These are phyloP conservation scores for Amniculicola lignicola DNA, from an alignment of 495 filamentous ascomycete genomes.

Conservation along the genomic window DNA sequence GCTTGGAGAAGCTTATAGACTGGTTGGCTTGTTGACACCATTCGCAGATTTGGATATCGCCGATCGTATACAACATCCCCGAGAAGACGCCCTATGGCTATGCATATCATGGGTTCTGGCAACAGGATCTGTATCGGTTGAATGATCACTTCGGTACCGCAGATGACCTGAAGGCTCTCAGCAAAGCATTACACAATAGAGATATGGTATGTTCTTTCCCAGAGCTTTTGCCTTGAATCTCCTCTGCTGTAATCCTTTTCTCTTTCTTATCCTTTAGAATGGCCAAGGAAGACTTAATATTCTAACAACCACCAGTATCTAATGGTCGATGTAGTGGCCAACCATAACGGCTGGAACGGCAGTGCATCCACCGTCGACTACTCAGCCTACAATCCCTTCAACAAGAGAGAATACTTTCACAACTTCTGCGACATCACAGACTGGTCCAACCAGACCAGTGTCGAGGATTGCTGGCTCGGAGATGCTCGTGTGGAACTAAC, in stretches of 20 bases:
- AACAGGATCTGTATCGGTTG: conserved; percentile 61
- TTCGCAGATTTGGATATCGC: conserved; percentile 69
- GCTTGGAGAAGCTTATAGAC: no score
- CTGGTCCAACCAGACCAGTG: conserved; percentile 51
- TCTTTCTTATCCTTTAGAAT: no score
- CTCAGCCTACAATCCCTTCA: conserved; percentile 62
- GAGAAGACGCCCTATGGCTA: conserved; percentile 40
- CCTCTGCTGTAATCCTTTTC: no score
- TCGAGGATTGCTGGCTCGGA: conserved; percentile 62
- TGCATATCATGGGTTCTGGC: conserved; percentile 74
- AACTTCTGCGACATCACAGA: conserved; percentile 59
- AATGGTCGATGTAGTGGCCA: conserved; percentile 78
- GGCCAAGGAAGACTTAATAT: no score
- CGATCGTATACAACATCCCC: conserved; percentile 60
- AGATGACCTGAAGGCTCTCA: conserved; percentile 61
- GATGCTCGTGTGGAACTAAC: conserved; percentile 60
- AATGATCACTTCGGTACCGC: conserved; percentile 65
- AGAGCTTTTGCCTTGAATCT: not conserved
- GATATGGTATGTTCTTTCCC: conserved; percentile 49
- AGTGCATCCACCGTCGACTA: conserved; percentile 57
- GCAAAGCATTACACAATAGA: conserved; percentile 56
- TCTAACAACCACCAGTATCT: conserved; percentile 46
- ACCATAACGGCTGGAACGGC: conserved; percentile 69
- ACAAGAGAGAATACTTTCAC: conserved; percentile 63
- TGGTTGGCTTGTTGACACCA: not conserved